These are phyloP conservation scores for Trichoderma atroviride DNA, from an alignment of 2,329 filamentous ascomycete genomes.

Conservation along the genomic window DNA sequence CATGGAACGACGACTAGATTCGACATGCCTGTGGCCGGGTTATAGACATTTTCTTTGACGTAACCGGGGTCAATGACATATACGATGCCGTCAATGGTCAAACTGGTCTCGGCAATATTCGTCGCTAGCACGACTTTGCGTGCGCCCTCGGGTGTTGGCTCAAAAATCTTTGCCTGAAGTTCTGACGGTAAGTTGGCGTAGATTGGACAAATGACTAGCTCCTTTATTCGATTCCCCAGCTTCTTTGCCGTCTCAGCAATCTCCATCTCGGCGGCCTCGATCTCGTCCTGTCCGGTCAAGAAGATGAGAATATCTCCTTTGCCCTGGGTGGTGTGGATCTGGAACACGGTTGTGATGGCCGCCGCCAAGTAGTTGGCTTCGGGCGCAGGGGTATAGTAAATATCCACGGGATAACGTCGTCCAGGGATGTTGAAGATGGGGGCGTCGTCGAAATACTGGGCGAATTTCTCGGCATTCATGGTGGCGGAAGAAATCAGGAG, in stretches of 20 bases:
- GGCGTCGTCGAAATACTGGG: conserved; percentile 85
- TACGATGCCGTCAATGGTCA: conserved; percentile 94
- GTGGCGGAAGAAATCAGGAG: conserved; percentile 92
- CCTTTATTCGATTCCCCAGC: conserved; percentile 78
- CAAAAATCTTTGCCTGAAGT: conserved; percentile 90
- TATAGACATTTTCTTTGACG: conserved; percentile 94
- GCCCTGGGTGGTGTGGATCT: conserved; percentile 86
- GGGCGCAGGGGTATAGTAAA: conserved; percentile 86
- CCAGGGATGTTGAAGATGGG: conserved; percentile 96
- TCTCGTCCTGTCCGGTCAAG: conserved; percentile 94
- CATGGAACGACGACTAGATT: conserved; percentile 88
- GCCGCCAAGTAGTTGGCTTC: conserved; percentile 94
- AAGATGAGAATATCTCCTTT: conserved; percentile 92
- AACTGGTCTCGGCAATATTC: conserved; percentile 93
- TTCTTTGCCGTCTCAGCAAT: conserved; percentile 85
- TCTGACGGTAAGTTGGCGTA: conserved; percentile 93
- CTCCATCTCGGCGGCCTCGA: conserved; percentile 82
- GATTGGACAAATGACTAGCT: conserved; percentile 89
- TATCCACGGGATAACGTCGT: conserved; percentile 83
- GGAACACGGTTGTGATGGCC: conserved; percentile 89
- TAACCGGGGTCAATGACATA: conserved; percentile 96
- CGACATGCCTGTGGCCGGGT: conserved; percentile 88
- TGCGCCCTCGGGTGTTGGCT: conserved; percentile 81
- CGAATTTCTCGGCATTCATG: conserved; percentile 91
- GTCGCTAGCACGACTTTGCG: conserved; percentile 93